Evolutionary conservation across 2,329 filamentous ascomycete species (phyloP), one percentile per base, ranked within the genome.

Genomic region (Botrytis squamosa): DNA sequence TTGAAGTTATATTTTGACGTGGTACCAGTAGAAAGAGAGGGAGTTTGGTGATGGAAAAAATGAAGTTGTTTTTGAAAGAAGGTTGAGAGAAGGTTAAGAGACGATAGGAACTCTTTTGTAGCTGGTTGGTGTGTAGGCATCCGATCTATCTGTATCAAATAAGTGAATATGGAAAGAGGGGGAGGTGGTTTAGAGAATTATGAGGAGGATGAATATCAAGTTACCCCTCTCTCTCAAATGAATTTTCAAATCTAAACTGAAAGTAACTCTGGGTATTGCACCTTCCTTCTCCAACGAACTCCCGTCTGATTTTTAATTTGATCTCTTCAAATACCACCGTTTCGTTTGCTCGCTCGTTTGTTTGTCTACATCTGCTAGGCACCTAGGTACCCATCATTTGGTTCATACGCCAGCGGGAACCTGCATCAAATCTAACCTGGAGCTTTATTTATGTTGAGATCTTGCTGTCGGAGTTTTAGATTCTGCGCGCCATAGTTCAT

Each of bases 141-240:
- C 25, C 65, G 29, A 20, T 67, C 33, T 55, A 38, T 57, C 9
- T n/a, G 6, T 16, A 12, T 25, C 38, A 6, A 9, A 12, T 8
- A 29, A 44, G 68, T 70, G 68, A 70, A 70, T 60, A 44, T 62
- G 22, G 1, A 18, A 44, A 62, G 38, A 70, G 22, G 55, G 40
- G n/a, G 6, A 36, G 3, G 25, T 16, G 16, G 8, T 18, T 36
- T 16, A 25, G 42, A 4, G 7, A 57, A 14, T 2, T n/a, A 12
- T 18, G 36, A 7, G 25, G 22, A 55, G 49, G 6, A 42, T 9
- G 10, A 29, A 57, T 4, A 33, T 22, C 46, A 25, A 38, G 0
- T 55, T 18, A n/a, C 40, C 38, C 38, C n/a, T 20, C 36, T 42
- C 36, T 42, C 9, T 16, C 18, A 42, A 68, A 25, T 57, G 9